Base-by-base conservation (phyloP, 305 asterid species). In the Caryopteris hybrid region DNA sequence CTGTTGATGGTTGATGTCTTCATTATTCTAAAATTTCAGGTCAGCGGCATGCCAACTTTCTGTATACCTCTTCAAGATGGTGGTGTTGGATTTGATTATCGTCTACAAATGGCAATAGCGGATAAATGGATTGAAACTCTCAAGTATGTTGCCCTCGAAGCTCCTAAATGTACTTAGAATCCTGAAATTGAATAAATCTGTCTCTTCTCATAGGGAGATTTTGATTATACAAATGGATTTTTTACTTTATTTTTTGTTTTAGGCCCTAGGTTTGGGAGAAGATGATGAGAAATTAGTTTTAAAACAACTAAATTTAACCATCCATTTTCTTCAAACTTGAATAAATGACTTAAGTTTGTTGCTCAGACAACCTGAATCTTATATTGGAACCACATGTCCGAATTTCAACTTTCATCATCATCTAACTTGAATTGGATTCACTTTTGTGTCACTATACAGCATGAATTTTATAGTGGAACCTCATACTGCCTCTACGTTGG, bases 11-110 rank as follows among this genome's bases (percentile, higher is more conserved):
- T 62, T 5, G 51, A 41, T 55, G 50, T 71, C 59, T 27, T 69
- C 29, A 12, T 34, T n/a, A 71, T 64, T 69, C 72, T 50, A 4
- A n/a, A 57, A 56, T 74, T 69, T 76, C 94, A 95, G 99, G 99
- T 95, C 34, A 95, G 99, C 70, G 99, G 99, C 80, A 95, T 95
- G 99, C 99, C 99, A 42, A 48, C 99, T 14, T 92, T 95, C 76
- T 88, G 98, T 76, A 77, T 95, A 75, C 88, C 99, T 63, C 87
- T 92, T 76, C 81, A 79, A 85, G 98, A 92, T 83, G 99, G 99
- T 9, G 99, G 99, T 66, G 80, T 92, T 73, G 99, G 99, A 64
- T 95, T 95, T 79, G 98, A 92, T 78, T 95, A 89, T 78, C 97
- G 99, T 52, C 87, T 95, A 64, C 99, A 95, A 62, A 95, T 95